These are phyloP conservation scores for Tulasnella sp. DNA, from an alignment of 768 basidiomycete genomes.

Conservation along the genomic window DNA sequence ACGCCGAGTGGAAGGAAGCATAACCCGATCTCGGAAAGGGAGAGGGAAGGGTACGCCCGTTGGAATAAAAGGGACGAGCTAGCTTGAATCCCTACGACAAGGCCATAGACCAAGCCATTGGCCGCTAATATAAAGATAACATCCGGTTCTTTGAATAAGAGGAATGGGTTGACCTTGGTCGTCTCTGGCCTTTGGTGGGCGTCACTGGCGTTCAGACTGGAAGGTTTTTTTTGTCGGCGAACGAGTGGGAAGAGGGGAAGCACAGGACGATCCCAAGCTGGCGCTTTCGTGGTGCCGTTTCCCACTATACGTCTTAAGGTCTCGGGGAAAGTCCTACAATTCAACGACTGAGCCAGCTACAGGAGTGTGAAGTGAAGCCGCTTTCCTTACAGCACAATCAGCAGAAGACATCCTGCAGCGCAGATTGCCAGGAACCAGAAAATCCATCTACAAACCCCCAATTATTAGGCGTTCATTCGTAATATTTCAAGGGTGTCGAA, in stretches of 20 bases:
- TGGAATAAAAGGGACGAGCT: conserved; percentile 30
- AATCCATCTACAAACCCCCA: conserved; percentile 38
- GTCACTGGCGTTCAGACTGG: background rate
- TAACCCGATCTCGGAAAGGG: conserved; percentile 33
- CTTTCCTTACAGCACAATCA: conserved; percentile 35
- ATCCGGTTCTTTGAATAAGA: conserved; percentile 25
- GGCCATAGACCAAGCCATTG: conserved; percentile 2
- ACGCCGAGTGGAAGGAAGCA: conserved; percentile 34
- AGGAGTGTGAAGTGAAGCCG: background rate
- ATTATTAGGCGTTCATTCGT: background rate
- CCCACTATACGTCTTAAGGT: conserved; percentile 39
- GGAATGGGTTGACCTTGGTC: conserved; percentile 17
- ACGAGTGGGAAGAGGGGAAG: conserved; percentile 29
- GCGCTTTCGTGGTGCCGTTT: conserved; percentile 37
- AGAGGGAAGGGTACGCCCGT: conserved; percentile 28
- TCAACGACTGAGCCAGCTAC: no score
- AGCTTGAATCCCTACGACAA: conserved; percentile 25
- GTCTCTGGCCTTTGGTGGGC: conserved; percentile 45
- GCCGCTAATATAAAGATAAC: conserved; percentile 19
- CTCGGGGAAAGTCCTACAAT: conserved; percentile 37
- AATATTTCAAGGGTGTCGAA: background rate
- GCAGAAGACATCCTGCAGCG: conserved; percentile 40
- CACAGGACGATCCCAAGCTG: conserved; percentile 29
- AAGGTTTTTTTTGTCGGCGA: conserved; percentile 23
- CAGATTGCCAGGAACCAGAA: conserved; percentile 57